phyloP scores from a whole-genome alignment of 768 basidiomycete species.

The Russula brevipes region DNA sequence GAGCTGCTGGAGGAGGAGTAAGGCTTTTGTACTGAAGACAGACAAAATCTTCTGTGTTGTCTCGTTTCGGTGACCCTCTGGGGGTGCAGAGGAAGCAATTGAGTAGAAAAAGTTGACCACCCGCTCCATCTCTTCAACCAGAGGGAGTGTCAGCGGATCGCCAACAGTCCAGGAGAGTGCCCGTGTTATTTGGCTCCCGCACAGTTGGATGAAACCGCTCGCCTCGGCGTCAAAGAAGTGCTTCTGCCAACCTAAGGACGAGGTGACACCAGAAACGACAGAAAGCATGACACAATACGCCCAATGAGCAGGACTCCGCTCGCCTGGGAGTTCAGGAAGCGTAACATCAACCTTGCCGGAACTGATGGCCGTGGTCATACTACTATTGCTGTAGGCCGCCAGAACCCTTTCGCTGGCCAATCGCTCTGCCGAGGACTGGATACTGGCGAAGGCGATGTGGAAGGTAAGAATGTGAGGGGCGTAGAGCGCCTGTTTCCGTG shows the following conservation, averaged over 20 bases:
- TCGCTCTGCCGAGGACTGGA: constrained; percentile 74
- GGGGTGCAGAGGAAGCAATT: constrained; percentile 54
- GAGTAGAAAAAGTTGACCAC: constrained; percentile 73
- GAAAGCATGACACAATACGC: constrained; percentile 83
- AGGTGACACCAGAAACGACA: constrained; percentile 67
- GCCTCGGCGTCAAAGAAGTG: constrained; percentile 83
- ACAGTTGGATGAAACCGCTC: constrained; percentile 80
- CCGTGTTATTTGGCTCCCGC: constrained; percentile 70
- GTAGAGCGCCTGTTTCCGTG: constrained; percentile 64
- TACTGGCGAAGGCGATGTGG: constrained; percentile 77
- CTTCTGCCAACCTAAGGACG: constrained; percentile 55
- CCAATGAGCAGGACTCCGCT: constrained; percentile 72
- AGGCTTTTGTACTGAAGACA: constrained; percentile 61
- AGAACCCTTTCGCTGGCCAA: constrained; percentile 81
- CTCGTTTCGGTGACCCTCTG: constrained; percentile 41
- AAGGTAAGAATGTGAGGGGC: constrained; percentile 76
- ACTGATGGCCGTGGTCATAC: constrained; percentile 70
- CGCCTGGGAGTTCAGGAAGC: constrained; percentile 64
- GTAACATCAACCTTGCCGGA: constrained; percentile 64
- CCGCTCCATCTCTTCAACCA: constrained; percentile 80
- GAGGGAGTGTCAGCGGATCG: constrained; percentile 66
- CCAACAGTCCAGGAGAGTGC: constrained; percentile 80
- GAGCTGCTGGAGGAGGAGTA: constrained; percentile 77
- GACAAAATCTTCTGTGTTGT: constrained; percentile 60
- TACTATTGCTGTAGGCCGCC: constrained; percentile 77